Percentiles rank a stretch among this genome's conserved stretches.
Conservation (phyloP, 768 basidiomycete genomes). For the Lentinula sp. region DNA sequence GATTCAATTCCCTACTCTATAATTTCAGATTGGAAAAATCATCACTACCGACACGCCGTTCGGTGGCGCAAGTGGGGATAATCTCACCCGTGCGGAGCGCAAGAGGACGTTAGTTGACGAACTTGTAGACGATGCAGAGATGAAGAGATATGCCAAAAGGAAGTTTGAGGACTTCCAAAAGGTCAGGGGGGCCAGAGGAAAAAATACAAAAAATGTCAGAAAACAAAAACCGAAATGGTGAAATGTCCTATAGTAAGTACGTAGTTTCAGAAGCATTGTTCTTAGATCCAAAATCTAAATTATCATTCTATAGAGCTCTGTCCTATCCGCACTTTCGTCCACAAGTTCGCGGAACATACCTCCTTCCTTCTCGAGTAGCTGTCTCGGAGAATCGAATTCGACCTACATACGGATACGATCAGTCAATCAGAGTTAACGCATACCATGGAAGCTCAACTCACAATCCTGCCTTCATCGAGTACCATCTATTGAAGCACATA, state of each 20-base stretch:
- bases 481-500: slow-evolving; percentile 16
- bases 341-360: slow-evolving; percentile 33
- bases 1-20: background rate
- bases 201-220: slow-evolving; percentile 62
- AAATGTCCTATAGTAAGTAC: slow-evolving; percentile 11
- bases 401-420: slow-evolving; percentile 16
- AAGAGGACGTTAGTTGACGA: slow-evolving; percentile 87
- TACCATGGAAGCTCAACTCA: background rate
- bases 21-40: slow-evolving; percentile 69
- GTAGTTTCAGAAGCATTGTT: background rate
- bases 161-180: slow-evolving; percentile 79
- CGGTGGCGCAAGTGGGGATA: slow-evolving; percentile 61
- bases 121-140: slow-evolving; percentile 82
- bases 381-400: slow-evolving; percentile 33
- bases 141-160: slow-evolving; percentile 83
- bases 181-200: slow-evolving; percentile 62
- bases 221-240: slow-evolving; percentile 69
- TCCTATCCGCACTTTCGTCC: slow-evolving; percentile 18
- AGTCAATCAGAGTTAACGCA: background rate
- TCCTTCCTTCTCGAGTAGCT: slow-evolving; percentile 34
- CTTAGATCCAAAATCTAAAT: background rate
- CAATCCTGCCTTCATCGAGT: slow-evolving; percentile 29
- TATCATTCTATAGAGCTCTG: background rate
- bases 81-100: slow-evolving; percentile 60
- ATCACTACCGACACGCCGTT: slow-evolving; percentile 67